phyloP scores from a whole-genome alignment of 352 stramenopile genomes.

The Pythium diclinum region DNA sequence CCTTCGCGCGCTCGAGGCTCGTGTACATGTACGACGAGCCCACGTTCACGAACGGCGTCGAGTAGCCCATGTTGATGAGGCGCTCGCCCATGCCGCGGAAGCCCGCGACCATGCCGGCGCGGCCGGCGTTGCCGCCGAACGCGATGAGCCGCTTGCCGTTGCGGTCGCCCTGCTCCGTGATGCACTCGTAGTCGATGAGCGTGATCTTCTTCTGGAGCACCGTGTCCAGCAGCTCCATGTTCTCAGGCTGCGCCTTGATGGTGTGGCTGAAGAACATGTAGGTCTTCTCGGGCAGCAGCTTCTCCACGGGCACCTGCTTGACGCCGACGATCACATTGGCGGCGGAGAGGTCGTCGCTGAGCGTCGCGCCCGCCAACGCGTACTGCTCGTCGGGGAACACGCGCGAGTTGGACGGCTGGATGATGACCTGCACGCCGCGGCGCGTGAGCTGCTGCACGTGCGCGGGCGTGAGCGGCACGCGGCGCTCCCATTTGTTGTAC shows the following conservation, averaged over 20 bases:
- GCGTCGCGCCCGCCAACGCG: conserved; percentile 74
- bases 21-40: conserved; percentile 94
- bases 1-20: conserved; percentile 87
- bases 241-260: conserved; percentile 96
- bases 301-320: conserved; percentile 88
- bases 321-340: conserved; percentile 94
- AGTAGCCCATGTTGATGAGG: conserved; percentile 91
- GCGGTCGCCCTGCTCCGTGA: conserved; percentile 79
- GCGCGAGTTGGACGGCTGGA: conserved; percentile 90
- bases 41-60: conserved; percentile 93
- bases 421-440: conserved; percentile 85
- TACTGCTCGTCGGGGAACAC: conserved; percentile 95
- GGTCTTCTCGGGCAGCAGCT: conserved; percentile 89
- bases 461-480: conserved; percentile 86
- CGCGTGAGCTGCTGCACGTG: conserved; percentile 86
- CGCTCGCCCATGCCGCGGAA: conserved; percentile 92
- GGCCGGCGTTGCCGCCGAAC: conserved; percentile 93
- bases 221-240: conserved; percentile 93
- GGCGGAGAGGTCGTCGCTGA: conserved; percentile 87
- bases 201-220: conserved; percentile 91
- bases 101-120: conserved; percentile 93
- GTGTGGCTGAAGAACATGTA: conserved; percentile 98
- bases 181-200: conserved; percentile 97
- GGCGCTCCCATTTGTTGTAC: conserved; percentile 96
- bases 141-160: conserved; percentile 88